A percentile compares a stretch with the other conserved stretches of the same genome.
These are phyloP conservation scores for Wickerhamiella parazyma DNA, from an alignment of 805 yeast species.

Conservation along the genomic window DNA sequence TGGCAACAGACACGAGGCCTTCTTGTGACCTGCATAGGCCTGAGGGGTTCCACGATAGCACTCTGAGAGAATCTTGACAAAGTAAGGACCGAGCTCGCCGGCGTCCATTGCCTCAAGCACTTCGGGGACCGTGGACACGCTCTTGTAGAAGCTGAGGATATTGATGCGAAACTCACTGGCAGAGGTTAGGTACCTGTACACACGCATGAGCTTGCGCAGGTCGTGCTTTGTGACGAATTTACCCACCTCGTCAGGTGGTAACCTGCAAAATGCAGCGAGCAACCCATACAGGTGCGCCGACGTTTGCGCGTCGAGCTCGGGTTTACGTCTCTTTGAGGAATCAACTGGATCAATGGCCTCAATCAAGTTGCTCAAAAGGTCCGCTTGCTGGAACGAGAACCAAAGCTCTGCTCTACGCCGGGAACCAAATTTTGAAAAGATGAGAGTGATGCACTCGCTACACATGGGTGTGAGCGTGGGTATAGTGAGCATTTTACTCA, in stretches of 20 bases:
- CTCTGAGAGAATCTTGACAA: conserved; percentile 26
- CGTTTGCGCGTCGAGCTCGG: neutral
- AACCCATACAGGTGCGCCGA: conserved; percentile 14
- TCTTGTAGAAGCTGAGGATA: conserved; percentile 33
- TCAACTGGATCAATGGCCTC: conserved; percentile 12
- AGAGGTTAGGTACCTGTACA: conserved; percentile 15
- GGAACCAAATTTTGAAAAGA: conserved; percentile 17
- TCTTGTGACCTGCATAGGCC: conserved; percentile 24
- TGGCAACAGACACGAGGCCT: conserved; percentile 35
- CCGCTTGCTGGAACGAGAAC: conserved; percentile 16
- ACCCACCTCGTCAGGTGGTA: conserved; percentile 33
- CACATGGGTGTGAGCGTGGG: neutral
- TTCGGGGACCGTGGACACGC: conserved; percentile 21
- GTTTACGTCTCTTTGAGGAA: neutral
- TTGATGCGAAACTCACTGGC: conserved; percentile 26
- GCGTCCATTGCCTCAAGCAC: conserved; percentile 22
- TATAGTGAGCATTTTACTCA: neutral
- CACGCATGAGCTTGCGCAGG: conserved; percentile 27
- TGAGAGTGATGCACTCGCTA: conserved; percentile 10
- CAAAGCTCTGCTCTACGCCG: conserved; percentile 18
- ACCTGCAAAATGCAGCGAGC: conserved; percentile 25
- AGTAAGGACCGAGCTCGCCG: conserved; percentile 32
- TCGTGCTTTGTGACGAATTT: conserved; percentile 19
- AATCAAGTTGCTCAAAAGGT: conserved; percentile 12
- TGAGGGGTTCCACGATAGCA: conserved; percentile 12